phyloP scores from a whole-genome alignment of 2,329 filamentous ascomycete species.

The Apiospora malaysiana region DNA sequence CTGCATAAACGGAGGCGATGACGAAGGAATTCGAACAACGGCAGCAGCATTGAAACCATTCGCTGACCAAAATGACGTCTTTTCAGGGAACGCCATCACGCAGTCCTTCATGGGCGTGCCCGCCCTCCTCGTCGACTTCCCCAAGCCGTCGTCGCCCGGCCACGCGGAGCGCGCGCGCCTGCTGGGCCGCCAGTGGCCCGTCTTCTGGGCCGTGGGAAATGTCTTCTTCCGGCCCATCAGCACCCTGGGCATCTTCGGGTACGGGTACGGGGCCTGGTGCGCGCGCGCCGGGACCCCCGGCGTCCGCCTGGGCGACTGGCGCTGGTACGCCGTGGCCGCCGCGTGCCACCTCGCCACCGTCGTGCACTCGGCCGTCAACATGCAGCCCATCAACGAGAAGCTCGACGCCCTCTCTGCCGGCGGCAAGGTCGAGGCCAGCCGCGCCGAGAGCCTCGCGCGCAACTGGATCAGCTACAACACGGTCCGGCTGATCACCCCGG shows the following conservation, averaged over 20 bases:
- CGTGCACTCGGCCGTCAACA: conserved; percentile 55
- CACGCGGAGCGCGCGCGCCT: conserved; percentile 49
- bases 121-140: conserved; percentile 53
- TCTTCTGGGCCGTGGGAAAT: conserved; percentile 57
- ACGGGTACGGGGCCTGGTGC: conserved; percentile 49
- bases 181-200: conserved; percentile 55
- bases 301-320: conserved; percentile 48
- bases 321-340: conserved; percentile 48
- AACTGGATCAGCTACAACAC: conserved; percentile 44
- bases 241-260: conserved; percentile 53
- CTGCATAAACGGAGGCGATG: background rate
- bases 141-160: conserved; percentile 44
- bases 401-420: conserved; percentile 34
- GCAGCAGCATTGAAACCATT: background rate
- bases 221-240: conserved; percentile 58
- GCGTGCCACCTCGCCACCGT: conserved; percentile 52
- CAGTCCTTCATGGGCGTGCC: conserved; percentile 59
- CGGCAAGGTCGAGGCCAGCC: conserved; percentile 20
- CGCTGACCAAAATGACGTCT: background rate
- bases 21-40: background rate
- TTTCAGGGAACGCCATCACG: conserved; percentile 55
- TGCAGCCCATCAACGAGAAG: conserved; percentile 57
- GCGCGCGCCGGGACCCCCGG: conserved; percentile 23
- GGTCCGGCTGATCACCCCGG: conserved; percentile 42
- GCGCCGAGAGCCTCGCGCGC: conserved; percentile 42